Evolutionary conservation across 495 filamentous ascomycete species (phyloP).

Genomic region (Penicillium longicatenatum): DNA sequence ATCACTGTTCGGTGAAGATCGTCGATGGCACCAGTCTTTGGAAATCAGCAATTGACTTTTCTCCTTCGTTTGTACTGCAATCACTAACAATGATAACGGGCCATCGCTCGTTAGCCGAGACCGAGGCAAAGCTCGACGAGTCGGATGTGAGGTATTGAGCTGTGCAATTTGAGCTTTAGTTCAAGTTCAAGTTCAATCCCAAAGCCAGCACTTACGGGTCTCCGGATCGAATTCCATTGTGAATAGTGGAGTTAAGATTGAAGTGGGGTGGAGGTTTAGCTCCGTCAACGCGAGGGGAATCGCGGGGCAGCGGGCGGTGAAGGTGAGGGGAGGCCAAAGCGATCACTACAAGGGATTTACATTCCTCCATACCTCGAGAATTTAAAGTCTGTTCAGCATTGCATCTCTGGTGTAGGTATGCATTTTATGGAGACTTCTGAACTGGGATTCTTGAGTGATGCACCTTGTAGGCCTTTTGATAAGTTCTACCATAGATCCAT

Average conservation of each 20-base stretch:
- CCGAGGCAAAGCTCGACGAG: constrained; percentile 80
- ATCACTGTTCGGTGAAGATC: constrained; percentile 78
- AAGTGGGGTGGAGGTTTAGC: constrained; percentile 8
- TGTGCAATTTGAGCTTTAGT: constrained; percentile 38
- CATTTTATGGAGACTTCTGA: too few relatives aligned
- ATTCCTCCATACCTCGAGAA: too few relatives aligned
- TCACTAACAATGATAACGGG: constrained; percentile 80
- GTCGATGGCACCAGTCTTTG: constrained; percentile 89
- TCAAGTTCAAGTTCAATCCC: neutral
- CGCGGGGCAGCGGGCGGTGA: constrained; percentile 11
- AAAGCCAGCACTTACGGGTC: constrained; percentile 50
- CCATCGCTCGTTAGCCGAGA: constrained; percentile 85
- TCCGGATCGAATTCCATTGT: constrained; percentile 54
- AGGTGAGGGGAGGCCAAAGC: constrained; percentile 3
- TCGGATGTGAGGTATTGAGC: constrained; percentile 80
- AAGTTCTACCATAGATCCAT: neutral
- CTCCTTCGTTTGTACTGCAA: neutral
- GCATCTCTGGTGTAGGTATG: too few relatives aligned
- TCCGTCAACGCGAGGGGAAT: neutral
- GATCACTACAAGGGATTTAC: too few relatives aligned
- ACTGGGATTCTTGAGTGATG: neutral
- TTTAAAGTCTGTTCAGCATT: too few relatives aligned
- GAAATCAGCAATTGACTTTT: constrained; percentile 13
- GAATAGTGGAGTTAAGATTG: constrained; percentile 5
- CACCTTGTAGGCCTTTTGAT: neutral